Conservation (phyloP, 345 rosid species). For the Brassica cretica region DNA sequence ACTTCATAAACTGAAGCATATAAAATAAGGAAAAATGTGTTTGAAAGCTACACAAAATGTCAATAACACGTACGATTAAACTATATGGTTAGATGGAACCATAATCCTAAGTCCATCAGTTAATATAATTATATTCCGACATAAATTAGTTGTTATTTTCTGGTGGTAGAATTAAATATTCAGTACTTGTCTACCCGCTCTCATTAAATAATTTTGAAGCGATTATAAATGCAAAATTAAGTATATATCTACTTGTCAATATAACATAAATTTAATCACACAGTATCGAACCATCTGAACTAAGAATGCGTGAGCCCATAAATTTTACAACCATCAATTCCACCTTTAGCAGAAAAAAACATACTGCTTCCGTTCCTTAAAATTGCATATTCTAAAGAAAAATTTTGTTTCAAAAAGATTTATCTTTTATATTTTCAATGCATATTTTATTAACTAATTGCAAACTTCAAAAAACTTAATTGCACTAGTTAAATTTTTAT, state of each 20-base stretch:
- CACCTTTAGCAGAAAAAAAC: background rate
- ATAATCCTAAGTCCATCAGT: slow-evolving; percentile 9
- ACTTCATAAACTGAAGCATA: background rate
- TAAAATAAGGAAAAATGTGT: background rate
- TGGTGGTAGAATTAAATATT: slow-evolving; percentile 41
- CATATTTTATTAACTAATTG: no score
- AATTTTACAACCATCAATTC: background rate
- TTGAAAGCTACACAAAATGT: slow-evolving; percentile 22
- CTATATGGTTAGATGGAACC: slow-evolving; percentile 25
- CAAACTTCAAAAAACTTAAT: no score
- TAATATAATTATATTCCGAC: slow-evolving; percentile 18
- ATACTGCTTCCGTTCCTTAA: no score
- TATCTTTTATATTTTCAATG: no score
- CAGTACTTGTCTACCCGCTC: slow-evolving; percentile 39
- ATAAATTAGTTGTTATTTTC: slow-evolving; percentile 36
- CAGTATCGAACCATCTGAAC: slow-evolving; percentile 7
- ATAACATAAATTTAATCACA: slow-evolving; percentile 22
- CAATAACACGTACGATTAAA: background rate
- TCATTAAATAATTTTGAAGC: slow-evolving; percentile 23
- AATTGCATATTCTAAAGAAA: no score
- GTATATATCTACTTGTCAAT: slow-evolving; percentile 28
- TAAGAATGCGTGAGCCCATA: background rate
- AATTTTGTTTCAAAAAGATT: no score
- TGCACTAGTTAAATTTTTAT: no score
- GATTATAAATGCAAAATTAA: slow-evolving; percentile 30